Percentiles rank a stretch among this genome's conserved stretches.
Conservation (phyloP, 139 green algal species). For the Marvania coccoides region DNA sequence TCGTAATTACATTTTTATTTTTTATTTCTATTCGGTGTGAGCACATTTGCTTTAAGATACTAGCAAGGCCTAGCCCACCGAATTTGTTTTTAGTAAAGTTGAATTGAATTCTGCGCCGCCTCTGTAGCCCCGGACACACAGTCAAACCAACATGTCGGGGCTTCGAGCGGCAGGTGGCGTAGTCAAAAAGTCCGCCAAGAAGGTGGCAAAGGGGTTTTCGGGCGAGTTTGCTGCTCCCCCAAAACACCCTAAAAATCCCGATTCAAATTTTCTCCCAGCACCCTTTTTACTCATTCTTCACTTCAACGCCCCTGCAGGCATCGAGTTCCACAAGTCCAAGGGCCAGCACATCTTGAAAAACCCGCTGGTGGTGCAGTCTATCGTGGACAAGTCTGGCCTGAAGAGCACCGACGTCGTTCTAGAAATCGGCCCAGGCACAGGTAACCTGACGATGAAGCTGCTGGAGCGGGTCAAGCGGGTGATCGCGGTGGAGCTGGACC, state of each 20-base stretch:
- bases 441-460: slow-evolving; percentile 95
- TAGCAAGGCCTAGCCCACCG: no score
- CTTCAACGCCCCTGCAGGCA: no score
- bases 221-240: no score
- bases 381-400: slow-evolving; percentile 93
- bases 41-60: no score
- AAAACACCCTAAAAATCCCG: no score
- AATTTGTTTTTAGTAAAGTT: no score
- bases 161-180: slow-evolving; percentile 68
- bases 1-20: no score
- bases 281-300: no score
- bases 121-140: no score
- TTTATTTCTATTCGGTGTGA: no score
- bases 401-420: slow-evolving; percentile 96
- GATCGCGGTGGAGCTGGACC: slow-evolving; percentile 92
- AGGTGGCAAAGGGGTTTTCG: slow-evolving; percentile 46
- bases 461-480: slow-evolving; percentile 94
- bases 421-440: slow-evolving; percentile 96
- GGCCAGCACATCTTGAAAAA: slow-evolving; percentile 99
- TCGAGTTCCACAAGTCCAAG: slow-evolving; percentile 97
- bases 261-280: background rate
- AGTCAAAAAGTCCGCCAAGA: slow-evolving; percentile 58
- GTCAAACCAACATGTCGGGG: slow-evolving; percentile 31
- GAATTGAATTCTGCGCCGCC: no score
- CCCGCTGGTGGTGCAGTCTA: slow-evolving; percentile 87